Percentiles rank a stretch among this genome's conserved stretches.
Evolutionary conservation across 169 alveolate genomes (phyloP).

Genomic region (Perkinsus marinus): DNA sequence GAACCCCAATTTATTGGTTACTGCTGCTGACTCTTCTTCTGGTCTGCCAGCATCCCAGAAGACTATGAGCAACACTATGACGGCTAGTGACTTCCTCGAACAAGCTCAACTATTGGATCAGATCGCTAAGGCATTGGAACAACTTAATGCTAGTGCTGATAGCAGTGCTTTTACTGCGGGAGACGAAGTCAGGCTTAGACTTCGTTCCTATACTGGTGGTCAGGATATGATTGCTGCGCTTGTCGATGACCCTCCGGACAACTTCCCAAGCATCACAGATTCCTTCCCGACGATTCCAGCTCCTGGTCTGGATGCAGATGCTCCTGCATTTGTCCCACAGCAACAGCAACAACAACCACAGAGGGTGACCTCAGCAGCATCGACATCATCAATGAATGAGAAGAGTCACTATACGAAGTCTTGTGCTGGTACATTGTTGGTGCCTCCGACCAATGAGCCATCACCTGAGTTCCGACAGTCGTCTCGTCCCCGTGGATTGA

Average conservation of each 20-base stretch:
- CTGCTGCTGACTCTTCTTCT: neutral
- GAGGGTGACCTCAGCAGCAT: neutral
- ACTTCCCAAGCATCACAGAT: neutral
- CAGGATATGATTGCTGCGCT: neutral
- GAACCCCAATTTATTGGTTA: neutral
- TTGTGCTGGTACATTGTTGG: neutral
- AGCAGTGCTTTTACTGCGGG: neutral
- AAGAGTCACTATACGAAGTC: neutral
- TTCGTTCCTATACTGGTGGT: neutral
- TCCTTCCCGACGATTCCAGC: neutral
- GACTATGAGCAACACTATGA: neutral
- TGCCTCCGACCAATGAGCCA: neutral
- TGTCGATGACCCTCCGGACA: neutral
- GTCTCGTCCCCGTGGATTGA: neutral
- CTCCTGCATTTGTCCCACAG: neutral
- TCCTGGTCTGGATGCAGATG: neutral
- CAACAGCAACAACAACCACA: neutral
- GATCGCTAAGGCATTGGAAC: neutral
- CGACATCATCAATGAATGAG: neutral
- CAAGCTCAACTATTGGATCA: neutral
- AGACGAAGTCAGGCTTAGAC: neutral
- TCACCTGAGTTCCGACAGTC: neutral
- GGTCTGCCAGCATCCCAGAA: neutral
- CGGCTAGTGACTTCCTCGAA: neutral
- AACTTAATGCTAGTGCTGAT: neutral